These are phyloP conservation scores for Gomphus sp. DNA, from an alignment of 1,284 basidiomycete species.

Conservation along the genomic window DNA sequence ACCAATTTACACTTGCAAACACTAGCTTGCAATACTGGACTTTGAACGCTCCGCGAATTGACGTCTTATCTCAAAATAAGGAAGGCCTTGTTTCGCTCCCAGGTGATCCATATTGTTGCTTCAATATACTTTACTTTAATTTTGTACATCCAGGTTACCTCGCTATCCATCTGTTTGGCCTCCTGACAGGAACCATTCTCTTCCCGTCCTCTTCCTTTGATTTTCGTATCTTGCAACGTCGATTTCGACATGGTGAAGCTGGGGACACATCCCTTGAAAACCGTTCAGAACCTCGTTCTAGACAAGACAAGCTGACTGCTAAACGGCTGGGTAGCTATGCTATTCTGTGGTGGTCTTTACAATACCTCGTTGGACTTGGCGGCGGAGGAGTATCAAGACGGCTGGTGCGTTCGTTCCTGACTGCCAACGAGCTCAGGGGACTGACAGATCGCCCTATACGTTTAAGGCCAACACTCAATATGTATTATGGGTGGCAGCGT, in stretches of 20 bases:
- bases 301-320: slow-evolving; percentile 61
- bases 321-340: slow-evolving; percentile 73
- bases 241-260: slow-evolving; percentile 14
- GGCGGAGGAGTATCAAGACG: slow-evolving; percentile 61
- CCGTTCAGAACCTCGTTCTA: background rate
- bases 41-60: slow-evolving; percentile 50
- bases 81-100: slow-evolving; percentile 81
- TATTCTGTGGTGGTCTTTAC: slow-evolving; percentile 66
- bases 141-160: slow-evolving; percentile 64
- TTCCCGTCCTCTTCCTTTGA: slow-evolving; percentile 71
- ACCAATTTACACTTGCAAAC: slow-evolving; percentile 56
- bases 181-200: slow-evolving; percentile 74
- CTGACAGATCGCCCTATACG: background rate
- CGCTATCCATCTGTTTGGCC: slow-evolving; percentile 80
- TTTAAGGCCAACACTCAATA: slow-evolving; percentile 80
- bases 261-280: slow-evolving; percentile 1
- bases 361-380: slow-evolving; percentile 35
- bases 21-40: slow-evolving; percentile 56
- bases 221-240: slow-evolving; percentile 43
- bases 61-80: slow-evolving; percentile 78
- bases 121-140: background rate
- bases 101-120: slow-evolving; percentile 31
- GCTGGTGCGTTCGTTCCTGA: slow-evolving; percentile 43
- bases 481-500: slow-evolving; percentile 83
- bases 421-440: background rate